Base-by-base conservation (phyloP, 2,329 filamentous ascomycete species). In the Aspergillus ochraceoroseus region DNA sequence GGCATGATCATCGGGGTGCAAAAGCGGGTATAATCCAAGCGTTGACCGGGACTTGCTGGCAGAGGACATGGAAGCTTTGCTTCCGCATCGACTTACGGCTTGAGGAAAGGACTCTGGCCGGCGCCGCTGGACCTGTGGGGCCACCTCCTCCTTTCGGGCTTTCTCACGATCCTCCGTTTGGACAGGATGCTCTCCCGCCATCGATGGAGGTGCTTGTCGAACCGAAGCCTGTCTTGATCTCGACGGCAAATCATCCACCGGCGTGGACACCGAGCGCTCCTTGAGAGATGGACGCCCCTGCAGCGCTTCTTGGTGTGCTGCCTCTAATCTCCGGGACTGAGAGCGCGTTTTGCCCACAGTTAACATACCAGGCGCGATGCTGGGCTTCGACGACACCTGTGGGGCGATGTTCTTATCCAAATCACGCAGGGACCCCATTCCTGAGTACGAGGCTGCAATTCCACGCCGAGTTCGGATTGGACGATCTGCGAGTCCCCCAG, bases 291-390 rank as follows among this genome's bases (percentile, higher is more conserved):
- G 36, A 2, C 44, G 32, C 14, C 48, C 31, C 20, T 44, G 36
- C 12, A 32, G 26, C 5, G 37, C 35, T 8, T 54, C 55, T 38
- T 57, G 51, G n/a, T 43, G 51, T 7, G 57, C 56, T 7, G 59
- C 56, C 43, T 64, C 63, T 26, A 64, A 46, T 32, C 57, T 56
- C 14, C 63, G 61, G 19, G 65, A 67, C 44, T 68, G 65, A 9
- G 65, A 66, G 18, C 65, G 59, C 12, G 65, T 68, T 48, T 67
- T 66, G n/a, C 62, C 64, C 35, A 65, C 58, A 4, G 58, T 64
- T 29, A 67, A 45, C 18, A 55, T 57, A 5, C 48, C 58, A 12
- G 58, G 56, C 27, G 54, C 57, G 26, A 56, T 63, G n/a, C 41
- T 57, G 2, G 61, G 56, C 43, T 64, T 63, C 14, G 57, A 43